Percentiles rank a stretch among this genome's conserved stretches.
Evolutionary conservation across 208 protist genomes (phyloP).

Genomic region (Entamoeba invadens): DNA sequence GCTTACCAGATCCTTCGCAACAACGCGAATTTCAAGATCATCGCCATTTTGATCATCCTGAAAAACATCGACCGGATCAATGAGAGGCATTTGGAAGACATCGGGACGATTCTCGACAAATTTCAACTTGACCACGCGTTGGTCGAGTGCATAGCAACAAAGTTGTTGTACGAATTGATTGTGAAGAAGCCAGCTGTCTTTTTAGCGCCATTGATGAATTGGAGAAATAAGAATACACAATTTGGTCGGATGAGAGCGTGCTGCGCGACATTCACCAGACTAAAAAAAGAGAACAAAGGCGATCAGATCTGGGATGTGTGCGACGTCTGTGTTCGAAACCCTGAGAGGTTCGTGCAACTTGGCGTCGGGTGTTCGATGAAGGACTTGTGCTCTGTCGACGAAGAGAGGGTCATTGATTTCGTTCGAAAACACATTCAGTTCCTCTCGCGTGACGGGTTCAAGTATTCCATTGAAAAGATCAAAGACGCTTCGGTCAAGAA

Average conservation of each 20-base stretch:
- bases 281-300: background rate
- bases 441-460: background rate
- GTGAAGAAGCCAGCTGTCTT: background rate
- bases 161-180: background rate
- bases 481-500: background rate
- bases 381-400: background rate
- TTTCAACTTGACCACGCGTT: background rate
- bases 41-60: background rate
- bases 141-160: background rate
- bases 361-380: background rate
- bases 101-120: background rate
- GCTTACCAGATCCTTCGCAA: background rate
- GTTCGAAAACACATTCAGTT: background rate
- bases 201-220: background rate
- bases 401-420: background rate
- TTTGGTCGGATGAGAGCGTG: background rate
- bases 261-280: background rate
- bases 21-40: background rate
- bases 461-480: background rate
- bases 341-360: background rate
- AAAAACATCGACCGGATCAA: background rate
- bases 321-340: background rate
- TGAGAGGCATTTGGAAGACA: background rate
- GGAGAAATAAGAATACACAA: background rate
- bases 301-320: background rate